Evolutionary conservation across 2,329 filamentous ascomycete species (phyloP), one percentile per base, ranked within the genome.

Genomic region (Penicillium sclerotiorum): DNA sequence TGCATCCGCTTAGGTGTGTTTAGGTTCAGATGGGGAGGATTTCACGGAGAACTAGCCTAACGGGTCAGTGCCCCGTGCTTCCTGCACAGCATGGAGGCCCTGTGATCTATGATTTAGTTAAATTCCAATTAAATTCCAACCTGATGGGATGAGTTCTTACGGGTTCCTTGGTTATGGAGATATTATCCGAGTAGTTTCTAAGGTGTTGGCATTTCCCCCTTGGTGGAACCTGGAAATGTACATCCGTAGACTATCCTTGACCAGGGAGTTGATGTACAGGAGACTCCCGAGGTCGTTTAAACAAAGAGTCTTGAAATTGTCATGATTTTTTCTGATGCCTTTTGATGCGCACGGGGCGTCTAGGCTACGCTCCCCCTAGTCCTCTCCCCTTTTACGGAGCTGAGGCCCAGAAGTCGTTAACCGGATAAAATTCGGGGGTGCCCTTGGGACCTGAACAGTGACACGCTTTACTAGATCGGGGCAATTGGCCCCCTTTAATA

Each of bases 21-120:
- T 40, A 37, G 40, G 15, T 12, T 28, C 20, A 18, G 21, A 23
- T n/a, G 21, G 32, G 27, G 21, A 50, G 33, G 53, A 53, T 36
- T 37, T 32, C 30, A 40, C 50, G 46, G 51, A 50, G 47, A 13
- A 49, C 45, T 49, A 49, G 27, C 49, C 51, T 25, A 53, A 53
- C 50, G n/a, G 20, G 52, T 53, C 38, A 53, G 45, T 44, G 27
- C 38, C 27, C 52, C 21, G 43, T 47, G 50, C 39, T 48, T 49
- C 28, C 28, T 48, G 51, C 47, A 53, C 39, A 38, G 37, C 28
- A 52, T 47, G 51, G 27, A 36, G 35, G 40, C 47, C 53, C 48
- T 49, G 50, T 51, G 53, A 51, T 51, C 38, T 30, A 13, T 49
- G 47, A 39, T 43, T 50, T 27, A 36, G 13, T 5, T 17, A 9